phyloP scores from a whole-genome alignment of 768 basidiomycete species.

The Amanita thiersii region DNA sequence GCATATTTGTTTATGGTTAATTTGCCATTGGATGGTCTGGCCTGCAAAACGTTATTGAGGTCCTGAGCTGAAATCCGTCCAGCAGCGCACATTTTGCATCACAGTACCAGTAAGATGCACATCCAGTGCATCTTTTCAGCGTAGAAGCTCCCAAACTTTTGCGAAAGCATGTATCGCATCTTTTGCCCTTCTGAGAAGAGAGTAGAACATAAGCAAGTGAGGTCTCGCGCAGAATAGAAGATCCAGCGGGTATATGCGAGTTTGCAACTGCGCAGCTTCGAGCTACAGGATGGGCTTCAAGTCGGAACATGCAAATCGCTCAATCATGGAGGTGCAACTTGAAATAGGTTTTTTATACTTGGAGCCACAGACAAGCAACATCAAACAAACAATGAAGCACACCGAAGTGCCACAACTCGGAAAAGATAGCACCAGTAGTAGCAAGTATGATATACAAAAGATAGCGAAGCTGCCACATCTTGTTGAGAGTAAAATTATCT shows the following conservation, averaged over 20 bases:
- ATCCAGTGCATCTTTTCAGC: constrained; percentile 56
- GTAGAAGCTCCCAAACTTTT: constrained; percentile 17
- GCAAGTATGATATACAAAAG: too few species aligned
- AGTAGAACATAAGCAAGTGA: constrained; percentile 44
- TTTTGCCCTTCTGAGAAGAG: constrained; percentile 45
- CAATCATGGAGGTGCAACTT: background rate
- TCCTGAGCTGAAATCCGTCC: constrained; percentile 3
- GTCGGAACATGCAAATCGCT: constrained; percentile 18
- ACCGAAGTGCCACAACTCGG: too few species aligned
- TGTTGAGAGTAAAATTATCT: too few species aligned
- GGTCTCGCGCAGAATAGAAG: constrained; percentile 34
- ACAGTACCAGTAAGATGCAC: constrained; percentile 72
- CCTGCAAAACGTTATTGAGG: constrained; percentile 30
- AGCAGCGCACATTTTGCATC: constrained; percentile 44
- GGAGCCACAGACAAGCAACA: background rate
- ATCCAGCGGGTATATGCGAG: constrained; percentile 32
- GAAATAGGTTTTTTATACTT: background rate
- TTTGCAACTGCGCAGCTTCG: constrained; percentile 44
- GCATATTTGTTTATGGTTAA: constrained; percentile 65
- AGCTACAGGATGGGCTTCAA: constrained; percentile 39
- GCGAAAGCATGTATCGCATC: constrained; percentile 62
- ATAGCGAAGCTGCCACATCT: too few species aligned
- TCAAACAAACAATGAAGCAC: background rate
- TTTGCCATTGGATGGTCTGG: constrained; percentile 60
- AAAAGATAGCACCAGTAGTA: too few species aligned